These are phyloP conservation scores for Globisporangium emineosum DNA, from an alignment of 352 stramenopile genomes.

Conservation along the genomic window DNA sequence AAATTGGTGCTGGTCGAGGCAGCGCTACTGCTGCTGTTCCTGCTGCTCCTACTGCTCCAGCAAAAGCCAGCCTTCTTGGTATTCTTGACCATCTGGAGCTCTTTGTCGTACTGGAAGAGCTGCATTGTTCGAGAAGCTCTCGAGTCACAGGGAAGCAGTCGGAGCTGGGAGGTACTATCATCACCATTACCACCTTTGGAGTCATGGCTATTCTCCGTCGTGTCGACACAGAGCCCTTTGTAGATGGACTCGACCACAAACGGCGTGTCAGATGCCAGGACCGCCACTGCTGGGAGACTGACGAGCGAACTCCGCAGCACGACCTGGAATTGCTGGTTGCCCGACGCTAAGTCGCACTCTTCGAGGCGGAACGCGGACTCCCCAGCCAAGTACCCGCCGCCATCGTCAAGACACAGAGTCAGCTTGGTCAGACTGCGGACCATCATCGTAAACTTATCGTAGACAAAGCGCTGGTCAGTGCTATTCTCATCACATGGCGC, in stretches of 20 bases:
- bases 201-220: background rate
- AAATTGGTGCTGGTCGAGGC: background rate
- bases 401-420: conserved; percentile 12
- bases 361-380: conserved; percentile 8
- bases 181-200: background rate
- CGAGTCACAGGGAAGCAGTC: conserved; percentile 4
- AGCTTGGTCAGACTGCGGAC: conserved; percentile 7
- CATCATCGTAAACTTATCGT: conserved; percentile 2
- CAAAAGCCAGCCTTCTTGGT: background rate
- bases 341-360: background rate
- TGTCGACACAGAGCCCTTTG: conserved; percentile 7
- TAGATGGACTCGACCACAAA: conserved; percentile 16
- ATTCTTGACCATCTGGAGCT: conserved; percentile 4
- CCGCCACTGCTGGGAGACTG: background rate
- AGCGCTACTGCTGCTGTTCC: background rate
- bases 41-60: conserved; percentile 7
- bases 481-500: background rate
- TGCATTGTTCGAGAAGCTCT: background rate
- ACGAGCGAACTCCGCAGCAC: background rate
- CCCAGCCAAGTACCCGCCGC: conserved; percentile 1
- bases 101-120: conserved; percentile 10
- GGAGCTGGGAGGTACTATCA: background rate
- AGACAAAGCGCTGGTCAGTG: conserved; percentile 13
- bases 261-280: background rate
- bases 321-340: conserved; percentile 17